Base-by-base conservation (phyloP, 345 rosid species). In the Tarenaya hassleriana region DNA sequence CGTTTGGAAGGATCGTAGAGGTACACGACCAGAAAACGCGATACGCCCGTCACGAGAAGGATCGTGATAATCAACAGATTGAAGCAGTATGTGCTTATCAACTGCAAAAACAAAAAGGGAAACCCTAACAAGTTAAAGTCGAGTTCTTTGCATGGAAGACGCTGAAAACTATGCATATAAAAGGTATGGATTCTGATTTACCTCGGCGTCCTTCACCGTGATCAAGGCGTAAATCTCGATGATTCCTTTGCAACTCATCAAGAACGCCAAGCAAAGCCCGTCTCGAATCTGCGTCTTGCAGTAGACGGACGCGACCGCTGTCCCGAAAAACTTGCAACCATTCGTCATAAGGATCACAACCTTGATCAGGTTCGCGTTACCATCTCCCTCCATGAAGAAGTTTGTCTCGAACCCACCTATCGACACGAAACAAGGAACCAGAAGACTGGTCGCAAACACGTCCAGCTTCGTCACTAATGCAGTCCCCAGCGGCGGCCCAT, bases 1-100 rank as follows among this genome's bases (percentile, higher is more conserved):
- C 82, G 75, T 62, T 68, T 71, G 5, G 88, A 71, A 21, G 88
- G 88, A 60, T 81, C 84, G 46, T 81, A 81, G 0, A 81, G 63
- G 34, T 65, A 47, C 53, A 67, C 72, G 1, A 81, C 70, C 5
- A 78, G 56, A 3, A 74, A 70, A 10, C 80, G 52, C 38, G 75
- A 61, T 8, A 74, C 51, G 12, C 72, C 72, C 1, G 72, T 67
- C 18, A 67, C 48, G 0, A 61, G 0, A 18, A 67, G 32, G 5
- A 61, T 6, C 24, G 67, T 48, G 3, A 55, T 18, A 4, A 67
- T 55, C 24, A 55, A 39, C 17, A 67, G 54, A 33, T 55, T 67
- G 49, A 55, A 67, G 19, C 62, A 53, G 31, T 61, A 49, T 14
- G 67, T 49, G 9, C 55, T 57, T 16, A 67, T 18, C n/a, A 61